Base-by-base conservation (phyloP, 108 stramenopile genomes). In the Aurantiochytrium sp. region DNA sequence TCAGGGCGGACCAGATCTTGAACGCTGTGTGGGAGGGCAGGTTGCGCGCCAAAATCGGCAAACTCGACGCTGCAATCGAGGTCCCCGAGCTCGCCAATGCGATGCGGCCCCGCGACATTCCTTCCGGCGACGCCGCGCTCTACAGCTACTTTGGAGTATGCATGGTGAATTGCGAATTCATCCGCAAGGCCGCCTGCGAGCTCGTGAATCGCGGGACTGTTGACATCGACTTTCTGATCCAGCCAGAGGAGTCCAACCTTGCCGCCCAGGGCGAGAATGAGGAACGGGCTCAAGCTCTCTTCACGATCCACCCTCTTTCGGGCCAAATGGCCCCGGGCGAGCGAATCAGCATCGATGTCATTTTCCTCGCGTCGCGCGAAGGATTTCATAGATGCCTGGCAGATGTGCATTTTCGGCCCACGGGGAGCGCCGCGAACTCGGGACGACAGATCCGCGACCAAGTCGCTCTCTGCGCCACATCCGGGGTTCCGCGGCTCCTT, bases 131-230 rank as follows among this genome's bases (percentile, higher is more conserved):
- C 27, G 42, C 10, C 1, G 73, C 45, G 45, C 24, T 48, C 36
- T 27, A 27, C n/a, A 48, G 73, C 30, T 81, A 81, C 45, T 81
- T 81, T 81, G 73, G 73, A 48, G 45, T 81, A 24, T 81, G 73
- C 73, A 81, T 81, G 73, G 73, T 81, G 6, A 24, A 48, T 48
- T 48, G n/a, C 45, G 39, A 41, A 27, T 81, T 48, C 12, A 37
- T 48, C 0, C 39, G 73, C 0, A 15, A 42, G 10, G 45, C n/a
- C 19, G 73, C 73, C 6, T 48, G 39, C 39, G 45, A 48, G 19
- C n/a, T 81, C 73, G 73, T 48, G 19, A 81, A 81, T 2, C 1
- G 24, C 45, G 73, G 73, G 10, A 81, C 73, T 12, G 45, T 81
- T 6, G 39, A 81, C 39, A 24, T 81, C 32, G 73, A 81, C 6